Evolutionary conservation across 768 basidiomycete genomes (phyloP).

Genomic region (Chiua virens): DNA sequence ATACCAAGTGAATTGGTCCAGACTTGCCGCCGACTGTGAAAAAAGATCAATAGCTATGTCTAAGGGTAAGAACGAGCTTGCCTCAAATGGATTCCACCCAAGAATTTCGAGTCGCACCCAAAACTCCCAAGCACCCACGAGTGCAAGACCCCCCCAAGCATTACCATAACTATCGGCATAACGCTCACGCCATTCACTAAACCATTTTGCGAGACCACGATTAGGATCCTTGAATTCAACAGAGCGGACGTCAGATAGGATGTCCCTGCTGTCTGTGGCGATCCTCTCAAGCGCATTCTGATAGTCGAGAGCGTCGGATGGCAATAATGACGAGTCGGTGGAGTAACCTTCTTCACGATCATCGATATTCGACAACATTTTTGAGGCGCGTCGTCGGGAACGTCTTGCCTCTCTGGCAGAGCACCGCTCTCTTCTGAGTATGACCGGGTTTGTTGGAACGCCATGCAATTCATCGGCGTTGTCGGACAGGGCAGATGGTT

Average conservation of each 20-base stretch:
- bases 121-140: slow-evolving; percentile 92
- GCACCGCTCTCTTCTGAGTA: slow-evolving; percentile 53
- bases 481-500: slow-evolving; percentile 34
- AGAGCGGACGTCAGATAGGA: slow-evolving; percentile 81
- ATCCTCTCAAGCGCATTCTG: slow-evolving; percentile 58
- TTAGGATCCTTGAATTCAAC: slow-evolving; percentile 82
- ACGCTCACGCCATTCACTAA: slow-evolving; percentile 70
- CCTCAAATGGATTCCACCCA: slow-evolving; percentile 87
- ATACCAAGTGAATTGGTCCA: slow-evolving; percentile 89
- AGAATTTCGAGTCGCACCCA: slow-evolving; percentile 87
- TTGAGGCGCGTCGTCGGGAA: slow-evolving; percentile 38
- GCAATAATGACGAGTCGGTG: slow-evolving; percentile 74
- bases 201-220: slow-evolving; percentile 65
- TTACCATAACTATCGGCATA: slow-evolving; percentile 82
- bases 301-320: slow-evolving; percentile 72
- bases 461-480: slow-evolving; percentile 67
- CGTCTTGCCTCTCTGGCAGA: slow-evolving; percentile 60
- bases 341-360: slow-evolving; percentile 76
- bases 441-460: slow-evolving; percentile 43
- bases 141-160: slow-evolving; percentile 87
- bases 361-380: slow-evolving; percentile 26
- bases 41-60: slow-evolving; percentile 3
- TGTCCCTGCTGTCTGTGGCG: slow-evolving; percentile 45
- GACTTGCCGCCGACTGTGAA: slow-evolving; percentile 45
- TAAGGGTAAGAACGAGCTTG: slow-evolving; percentile 31